Percentiles rank a stretch among this genome's conserved stretches.
phyloP scores from a whole-genome alignment of 371 early-diverging fungal genomes.

The Mortierella sp. region DNA sequence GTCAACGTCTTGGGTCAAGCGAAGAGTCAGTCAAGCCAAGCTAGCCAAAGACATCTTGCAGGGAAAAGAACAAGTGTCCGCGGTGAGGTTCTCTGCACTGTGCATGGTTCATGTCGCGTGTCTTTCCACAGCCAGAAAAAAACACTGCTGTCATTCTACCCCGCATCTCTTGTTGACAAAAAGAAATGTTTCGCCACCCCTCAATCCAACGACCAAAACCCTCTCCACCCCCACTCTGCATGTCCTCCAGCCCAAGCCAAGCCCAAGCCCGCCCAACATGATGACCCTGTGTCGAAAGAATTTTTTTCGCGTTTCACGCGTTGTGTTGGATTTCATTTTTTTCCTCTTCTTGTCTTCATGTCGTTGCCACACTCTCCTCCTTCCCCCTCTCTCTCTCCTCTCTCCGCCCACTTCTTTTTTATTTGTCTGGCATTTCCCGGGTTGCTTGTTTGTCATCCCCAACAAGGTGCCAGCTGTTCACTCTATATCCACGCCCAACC shows the following conservation, averaged over 20 bases:
- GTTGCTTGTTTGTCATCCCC: neutral
- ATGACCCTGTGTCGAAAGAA: slow-evolving; percentile 2
- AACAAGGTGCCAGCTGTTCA: neutral
- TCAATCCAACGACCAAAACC: neutral
- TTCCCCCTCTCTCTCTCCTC: neutral
- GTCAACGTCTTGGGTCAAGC: too few species aligned
- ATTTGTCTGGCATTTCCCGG: neutral
- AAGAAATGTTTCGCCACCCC: neutral
- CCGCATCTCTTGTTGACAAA: neutral
- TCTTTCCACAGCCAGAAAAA: neutral
- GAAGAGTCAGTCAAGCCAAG: too few species aligned
- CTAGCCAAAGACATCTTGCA: too few species aligned
- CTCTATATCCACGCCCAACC: neutral
- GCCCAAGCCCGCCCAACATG: neutral
- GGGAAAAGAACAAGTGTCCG: too few species aligned
- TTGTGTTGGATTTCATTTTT: neutral
- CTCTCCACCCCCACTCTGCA: too few species aligned
- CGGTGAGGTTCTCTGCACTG: too few species aligned
- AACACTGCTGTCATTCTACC: neutral
- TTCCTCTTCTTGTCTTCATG: neutral
- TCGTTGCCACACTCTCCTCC: neutral
- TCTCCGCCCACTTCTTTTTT: neutral
- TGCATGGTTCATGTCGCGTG: too few species aligned
- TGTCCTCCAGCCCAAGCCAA: too few species aligned
- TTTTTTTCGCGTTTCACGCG: slow-evolving; percentile 17